Base-by-base conservation (phyloP, 2,329 filamentous ascomycete genomes). In the Ophiostoma australiae region DNA sequence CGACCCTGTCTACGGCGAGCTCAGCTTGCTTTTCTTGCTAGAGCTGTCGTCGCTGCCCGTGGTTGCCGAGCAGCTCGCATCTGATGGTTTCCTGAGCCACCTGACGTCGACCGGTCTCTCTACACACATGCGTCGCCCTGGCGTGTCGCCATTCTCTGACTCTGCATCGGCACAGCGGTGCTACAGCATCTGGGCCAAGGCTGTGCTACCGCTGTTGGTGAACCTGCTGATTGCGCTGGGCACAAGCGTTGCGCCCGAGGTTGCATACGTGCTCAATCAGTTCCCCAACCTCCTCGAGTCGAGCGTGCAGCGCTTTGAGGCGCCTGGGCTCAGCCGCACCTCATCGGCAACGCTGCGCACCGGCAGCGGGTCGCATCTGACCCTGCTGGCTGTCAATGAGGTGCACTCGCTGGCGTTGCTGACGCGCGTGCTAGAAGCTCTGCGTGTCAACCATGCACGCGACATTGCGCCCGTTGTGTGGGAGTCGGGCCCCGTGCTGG, bases 1-100 rank as follows among this genome's bases (percentile, higher is more conserved):
- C 27, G 94, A 98, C 77, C 94, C 95, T 0, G 84, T 98, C 39
- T 98, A 97, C 79, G 95, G 94, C 74, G 94, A 97, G 78, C 86
- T 97, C n/a, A 92, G 91, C 76, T 86, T 97, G 58, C 85, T 94
- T 35, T 96, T 98, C 80, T 85, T 99, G 17, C 87, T 97, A 31
- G 92, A 97, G 75, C 85, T 99, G 15, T 97, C 94, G 1, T 90
- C 88, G 17, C 85, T 98, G 17, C 91, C 91, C 0, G 81, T 87
- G 23, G 85, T 98, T 69, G 94, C 95, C 2, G 94, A 98, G 78
- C 91, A 95, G 74, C 88, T 99, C 75, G 95, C 94, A 0, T 90
- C 93, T 58, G 93, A 97, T 76, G 93, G 91, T 41, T 84, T 97
- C 17, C 85, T 99, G 6, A 88, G 89, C 75, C 91, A 92, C 73